Evolutionary conservation across 176 grass and related monocot species (phyloP), one percentile per base, ranked within the genome.

Genomic region (Rhynchospora tenuis): DNA sequence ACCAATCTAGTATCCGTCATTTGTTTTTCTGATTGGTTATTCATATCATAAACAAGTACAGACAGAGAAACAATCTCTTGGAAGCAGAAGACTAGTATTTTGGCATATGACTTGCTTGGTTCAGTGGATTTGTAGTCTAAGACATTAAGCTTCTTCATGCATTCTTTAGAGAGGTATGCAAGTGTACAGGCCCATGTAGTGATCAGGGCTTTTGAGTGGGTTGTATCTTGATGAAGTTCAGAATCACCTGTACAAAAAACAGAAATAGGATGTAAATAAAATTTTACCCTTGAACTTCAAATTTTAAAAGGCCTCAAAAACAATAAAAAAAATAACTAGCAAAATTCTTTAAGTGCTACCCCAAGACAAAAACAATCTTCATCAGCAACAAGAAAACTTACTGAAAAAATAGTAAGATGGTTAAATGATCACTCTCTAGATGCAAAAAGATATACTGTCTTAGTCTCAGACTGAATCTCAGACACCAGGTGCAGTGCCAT

Each of bases 81-180:
- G 45, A 95, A 83, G 87, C 86, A 91, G 84, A 93, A 98, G 71
- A 93, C 64, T 82, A 92, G 85, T 83, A 99, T 87, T 85, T 92
- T 99, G 19, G 55, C 84, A 47, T 91, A 87, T 44, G 91, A 85
- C 78, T 88, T 95, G 85, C 83, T 90, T 22, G 86, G 91, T 66
- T 95, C 84, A 84, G 84, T 88, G 73, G 84, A 86, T 83, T 84
- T 93, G 45, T 85, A 87, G n/a, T 93, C 86, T 54, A 89, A 51
- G 70, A 76, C 84, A 7, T 64, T 90, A 54, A 99, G 89, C 71
- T 73, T 91, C 43, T 86, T 90, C 59, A 61, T 89, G 85, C 91
- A 99, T 73, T 95, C 89, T 19, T 59, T 72, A 85, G 88, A 91
- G 31, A 99, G 78, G 90, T 84, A 89, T 86, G 84, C 52, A 55